A percentile compares a stretch with the other conserved stretches of the same genome.
Evolutionary conservation across 768 basidiomycete genomes (phyloP).

Genomic region (Panaeolus cyanescens): DNA sequence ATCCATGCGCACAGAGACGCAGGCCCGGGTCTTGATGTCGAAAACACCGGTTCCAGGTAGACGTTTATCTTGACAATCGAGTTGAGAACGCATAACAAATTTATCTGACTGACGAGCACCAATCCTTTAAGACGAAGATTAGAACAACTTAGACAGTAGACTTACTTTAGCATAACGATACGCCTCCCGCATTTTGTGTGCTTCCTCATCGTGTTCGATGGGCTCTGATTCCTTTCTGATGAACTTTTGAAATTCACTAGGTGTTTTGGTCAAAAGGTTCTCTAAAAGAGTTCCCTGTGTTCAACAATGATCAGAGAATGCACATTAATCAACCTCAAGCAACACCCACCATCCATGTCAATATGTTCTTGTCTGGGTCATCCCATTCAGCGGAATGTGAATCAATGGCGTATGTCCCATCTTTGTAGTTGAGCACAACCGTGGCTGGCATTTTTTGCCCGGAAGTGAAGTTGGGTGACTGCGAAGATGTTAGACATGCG

Average conservation of each 20-base stretch:
- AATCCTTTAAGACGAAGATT: conserved; percentile 1
- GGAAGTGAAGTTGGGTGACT: conserved; percentile 70
- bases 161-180: conserved; percentile 85
- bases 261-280: conserved; percentile 75
- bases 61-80: conserved; percentile 81
- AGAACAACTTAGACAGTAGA: neutral
- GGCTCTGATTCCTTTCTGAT: conserved; percentile 41
- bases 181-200: conserved; percentile 55
- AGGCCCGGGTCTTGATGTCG: conserved; percentile 95
- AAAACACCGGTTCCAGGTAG: conserved; percentile 92
- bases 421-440: conserved; percentile 62
- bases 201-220: conserved; percentile 27
- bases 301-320: neutral
- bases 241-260: conserved; percentile 61
- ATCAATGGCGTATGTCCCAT: conserved; percentile 73
- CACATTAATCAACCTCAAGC: neutral
- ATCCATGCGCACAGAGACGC: conserved; percentile 82
- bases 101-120: conserved; percentile 43
- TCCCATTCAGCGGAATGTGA: conserved; percentile 44
- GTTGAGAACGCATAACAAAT: conserved; percentile 92
- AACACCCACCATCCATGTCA: conserved; percentile 69
- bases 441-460: conserved; percentile 80
- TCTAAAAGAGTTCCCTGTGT: conserved; percentile 85
- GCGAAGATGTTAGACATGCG: neutral
- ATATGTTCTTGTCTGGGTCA: conserved; percentile 61